Conservation (phyloP, 805 yeast species). For the Saccharomycopsis javanensis region DNA sequence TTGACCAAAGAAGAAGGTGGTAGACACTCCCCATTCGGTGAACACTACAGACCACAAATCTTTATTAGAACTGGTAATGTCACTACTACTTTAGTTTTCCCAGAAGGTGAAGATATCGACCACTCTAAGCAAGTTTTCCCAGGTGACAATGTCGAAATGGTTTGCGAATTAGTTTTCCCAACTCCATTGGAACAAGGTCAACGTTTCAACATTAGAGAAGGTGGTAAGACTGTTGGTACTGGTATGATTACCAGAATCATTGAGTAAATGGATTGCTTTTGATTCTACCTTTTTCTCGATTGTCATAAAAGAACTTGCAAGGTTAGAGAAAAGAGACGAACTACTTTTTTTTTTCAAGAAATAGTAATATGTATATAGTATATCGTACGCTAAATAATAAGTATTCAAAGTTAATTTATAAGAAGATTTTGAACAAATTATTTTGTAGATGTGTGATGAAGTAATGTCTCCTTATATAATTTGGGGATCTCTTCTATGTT, state of each 20-base stretch:
- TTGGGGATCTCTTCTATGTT: too few relatives aligned
- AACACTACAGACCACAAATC: constrained; percentile 96
- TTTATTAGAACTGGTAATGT: constrained; percentile 95
- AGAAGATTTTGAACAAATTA: not conserved
- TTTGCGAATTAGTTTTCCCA: constrained; percentile 78
- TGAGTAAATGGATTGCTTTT: constrained; percentile 28
- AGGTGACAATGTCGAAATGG: constrained; percentile 98
- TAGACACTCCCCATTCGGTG: constrained; percentile 95
- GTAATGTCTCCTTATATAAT: too few relatives aligned
- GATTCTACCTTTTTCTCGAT: not conserved
- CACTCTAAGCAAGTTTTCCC: constrained; percentile 89
- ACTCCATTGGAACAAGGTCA: constrained; percentile 93
- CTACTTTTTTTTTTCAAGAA: not conserved
- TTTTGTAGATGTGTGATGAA: not conserved
- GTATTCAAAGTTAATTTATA: not conserved
- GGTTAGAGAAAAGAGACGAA: too few relatives aligned
- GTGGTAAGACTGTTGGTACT: constrained; percentile 98
- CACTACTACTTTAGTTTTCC: constrained; percentile 84
- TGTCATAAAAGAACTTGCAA: too few relatives aligned
- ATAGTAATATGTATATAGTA: constrained; percentile 2
- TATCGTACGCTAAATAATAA: not conserved
- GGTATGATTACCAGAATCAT: constrained; percentile 92
- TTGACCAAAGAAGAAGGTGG: constrained; percentile 98
- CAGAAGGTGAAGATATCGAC: constrained; percentile 66
- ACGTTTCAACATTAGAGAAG: constrained; percentile 99